Percentiles rank a stretch among this genome's conserved stretches.
These are phyloP conservation scores for Moricandia arvensis DNA, from an alignment of 345 rosid species.

Conservation along the genomic window DNA sequence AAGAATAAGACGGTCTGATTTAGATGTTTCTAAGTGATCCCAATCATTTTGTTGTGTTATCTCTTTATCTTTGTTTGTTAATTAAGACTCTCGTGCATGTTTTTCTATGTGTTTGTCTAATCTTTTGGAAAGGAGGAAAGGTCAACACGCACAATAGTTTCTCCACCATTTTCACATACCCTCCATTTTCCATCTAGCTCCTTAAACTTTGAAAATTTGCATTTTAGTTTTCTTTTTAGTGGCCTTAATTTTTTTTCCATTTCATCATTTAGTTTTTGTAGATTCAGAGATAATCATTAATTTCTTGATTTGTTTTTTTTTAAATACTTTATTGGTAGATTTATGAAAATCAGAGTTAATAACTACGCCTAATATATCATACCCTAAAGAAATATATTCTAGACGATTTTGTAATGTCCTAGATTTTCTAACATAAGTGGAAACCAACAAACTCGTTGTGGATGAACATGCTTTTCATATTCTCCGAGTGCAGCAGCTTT, in stretches of 20 bases:
- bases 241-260: background rate
- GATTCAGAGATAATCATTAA: background rate
- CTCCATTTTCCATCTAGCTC: background rate
- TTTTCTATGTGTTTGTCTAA: conserved; percentile 32
- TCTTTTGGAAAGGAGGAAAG: conserved; percentile 25
- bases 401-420: no score
- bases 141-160: conserved; percentile 39
- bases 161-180: conserved; percentile 31
- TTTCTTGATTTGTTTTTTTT: no score
- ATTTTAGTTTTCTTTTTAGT: background rate
- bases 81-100: conserved; percentile 38
- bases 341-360: background rate
- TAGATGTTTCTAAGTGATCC: conserved; percentile 34
- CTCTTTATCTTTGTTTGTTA: background rate
- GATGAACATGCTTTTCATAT: no score
- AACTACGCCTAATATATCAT: background rate
- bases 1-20: conserved; percentile 28
- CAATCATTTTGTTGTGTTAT: conserved; percentile 32
- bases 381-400: no score
- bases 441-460: no score
- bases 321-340: background rate
- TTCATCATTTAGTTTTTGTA: background rate
- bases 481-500: no score
- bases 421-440: no score
- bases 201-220: background rate